phyloP scores from a whole-genome alignment of 768 basidiomycete genomes.

The Amanita rubescens region DNA sequence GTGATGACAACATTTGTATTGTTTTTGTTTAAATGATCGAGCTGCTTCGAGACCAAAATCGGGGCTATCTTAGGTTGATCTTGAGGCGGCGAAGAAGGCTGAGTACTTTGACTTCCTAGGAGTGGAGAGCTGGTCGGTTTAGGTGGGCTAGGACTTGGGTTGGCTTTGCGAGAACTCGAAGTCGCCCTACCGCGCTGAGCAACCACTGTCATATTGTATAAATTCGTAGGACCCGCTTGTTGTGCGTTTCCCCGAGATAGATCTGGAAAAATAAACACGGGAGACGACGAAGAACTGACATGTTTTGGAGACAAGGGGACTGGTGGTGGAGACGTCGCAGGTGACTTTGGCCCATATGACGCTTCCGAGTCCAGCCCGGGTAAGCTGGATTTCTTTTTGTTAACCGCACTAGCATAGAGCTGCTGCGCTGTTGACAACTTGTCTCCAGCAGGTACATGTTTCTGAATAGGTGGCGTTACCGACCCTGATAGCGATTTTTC shows the following conservation, averaged over 20 bases:
- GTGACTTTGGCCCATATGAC: not conserved
- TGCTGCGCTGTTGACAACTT: constrained; percentile 31
- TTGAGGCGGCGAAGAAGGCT: constrained; percentile 6
- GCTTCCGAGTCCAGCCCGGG: not conserved
- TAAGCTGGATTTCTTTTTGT: constrained; percentile 7
- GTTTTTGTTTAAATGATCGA: not conserved
- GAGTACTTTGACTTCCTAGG: constrained; percentile 12
- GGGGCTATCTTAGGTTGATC: constrained; percentile 6
- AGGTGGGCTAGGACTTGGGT: not conserved
- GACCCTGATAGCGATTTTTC: not conserved
- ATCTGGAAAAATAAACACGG: not conserved
- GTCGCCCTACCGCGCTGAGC: not conserved
- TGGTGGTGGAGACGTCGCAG: not conserved
- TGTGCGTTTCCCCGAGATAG: not conserved
- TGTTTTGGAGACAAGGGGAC: not conserved
- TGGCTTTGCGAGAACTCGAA: not conserved
- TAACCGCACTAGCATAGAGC: constrained; percentile 34
- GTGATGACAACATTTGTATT: not conserved
- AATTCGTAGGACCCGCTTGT: not conserved
- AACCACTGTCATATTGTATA: not conserved
- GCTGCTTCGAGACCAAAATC: constrained; percentile 7
- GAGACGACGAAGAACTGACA: not conserved
- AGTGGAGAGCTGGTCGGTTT: not conserved
- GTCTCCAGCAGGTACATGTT: not conserved
- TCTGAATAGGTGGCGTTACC: constrained; percentile 4